Base-by-base conservation (phyloP, 805 yeast genomes). In the Nakazawaea anatomiae region DNA sequence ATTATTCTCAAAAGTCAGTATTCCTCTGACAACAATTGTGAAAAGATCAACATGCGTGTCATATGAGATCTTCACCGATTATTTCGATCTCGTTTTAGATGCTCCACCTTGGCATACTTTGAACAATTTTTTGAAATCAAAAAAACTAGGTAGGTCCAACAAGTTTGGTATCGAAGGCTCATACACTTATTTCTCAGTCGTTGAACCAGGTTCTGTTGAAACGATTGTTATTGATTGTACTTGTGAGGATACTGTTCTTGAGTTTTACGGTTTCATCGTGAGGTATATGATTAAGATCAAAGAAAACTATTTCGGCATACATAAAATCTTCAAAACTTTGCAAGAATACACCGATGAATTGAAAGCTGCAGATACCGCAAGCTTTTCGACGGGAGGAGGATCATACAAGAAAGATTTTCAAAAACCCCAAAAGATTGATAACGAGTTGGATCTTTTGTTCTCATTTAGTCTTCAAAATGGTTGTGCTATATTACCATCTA, bases 41-140 rank as follows among this genome's bases (percentile, higher is more conserved):
- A 67, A 77, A 38, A 77, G 76, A 47, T 74, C 76, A 3, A 77
- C 80, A 1, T 74, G 77, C 0, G 70, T 85, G 12, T 68, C 73
- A 12, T 88, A 74, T 57, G 64, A 66, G 1, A 55, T 85, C 2
- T 55, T 56, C 3, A 84, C 96, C 0, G 80, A 87, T 0, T 68
- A 67, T 45, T 79, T 89, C 56, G 77, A 83, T 45, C 59, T 94
- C 44, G 69, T 78, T 0, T 63, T 91, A 2, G 85, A 83, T 52
- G 80, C 94, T 0, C 98, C 99, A 0, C 85, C 92, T 1, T 94
- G 98, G 96, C 95, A 89, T 60, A 91, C 98, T 0, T 70, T 82
- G 29, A 79, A 82, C 50, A 83, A 85, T 45, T 92, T 92, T 57
- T 64, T 87, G 69, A 75, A 76, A 44, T 67, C 76, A 10, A 79